Base-by-base conservation (phyloP, 2,329 filamentous ascomycete species). In the Diaporthe sp. region DNA sequence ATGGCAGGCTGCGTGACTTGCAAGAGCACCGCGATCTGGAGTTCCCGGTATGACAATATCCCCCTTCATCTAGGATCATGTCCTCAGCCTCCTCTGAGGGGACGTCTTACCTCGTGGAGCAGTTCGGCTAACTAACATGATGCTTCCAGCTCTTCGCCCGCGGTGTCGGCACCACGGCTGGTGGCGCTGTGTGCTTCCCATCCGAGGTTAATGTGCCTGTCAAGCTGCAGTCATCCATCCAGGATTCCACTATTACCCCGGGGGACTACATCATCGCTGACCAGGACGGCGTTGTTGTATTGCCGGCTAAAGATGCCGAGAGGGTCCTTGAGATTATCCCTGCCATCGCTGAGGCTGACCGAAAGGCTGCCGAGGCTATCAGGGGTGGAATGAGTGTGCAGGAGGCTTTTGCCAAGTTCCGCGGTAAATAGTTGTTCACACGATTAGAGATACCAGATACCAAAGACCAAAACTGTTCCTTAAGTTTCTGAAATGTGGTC, bases 1-100 rank as follows among this genome's bases (percentile, higher is more conserved):
- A 89, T 78, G 88, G 88, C 3, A 82, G 86, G 2, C 82, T 89
- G 73, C 84, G 88, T 15, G 88, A 89, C 77, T 79, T 90, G 22
- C 83, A 87, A 75, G 88, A 89, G 80, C 88, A 90, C 77, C 85
- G 87, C 7, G 85, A 84, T 12, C 22, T 52, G 22, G 22, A 52
- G 7, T 52, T 52, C 22, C 47, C 47, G 25, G 47, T 52, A 25
- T 10, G 47, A 15, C 45, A 15, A 22, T 22, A 47, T 47, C 45
- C 45, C 10, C 19, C 17, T 15, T 17, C 45, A 13, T 47, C 45
- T 47, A 22, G 45, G 9, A 15, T 17, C 19, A 9, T 47, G 10
- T 47, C 17, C 17, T 22, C 10, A 22, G 45, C 19, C 12, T 17
- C 13, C 10, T 52, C 35, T 38, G 35, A 5, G 35, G 10, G 5